Conservation (phyloP, 2,329 filamentous ascomycete genomes). For the Trichocomaceae sp. region DNA sequence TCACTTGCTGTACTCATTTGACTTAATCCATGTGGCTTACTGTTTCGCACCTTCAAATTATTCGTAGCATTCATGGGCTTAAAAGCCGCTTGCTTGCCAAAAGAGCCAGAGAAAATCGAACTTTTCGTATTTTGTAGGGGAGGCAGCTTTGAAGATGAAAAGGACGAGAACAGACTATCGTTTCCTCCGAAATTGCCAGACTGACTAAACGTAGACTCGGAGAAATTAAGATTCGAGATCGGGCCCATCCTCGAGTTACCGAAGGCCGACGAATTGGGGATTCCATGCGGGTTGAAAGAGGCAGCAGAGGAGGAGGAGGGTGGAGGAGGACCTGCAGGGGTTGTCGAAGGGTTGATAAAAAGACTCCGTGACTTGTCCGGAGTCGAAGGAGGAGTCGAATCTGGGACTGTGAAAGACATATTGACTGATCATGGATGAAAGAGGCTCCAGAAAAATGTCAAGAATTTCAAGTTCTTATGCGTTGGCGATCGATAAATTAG, state of each 20-base stretch:
- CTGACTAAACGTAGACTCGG: conserved; percentile 33
- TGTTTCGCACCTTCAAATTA: conserved; percentile 11
- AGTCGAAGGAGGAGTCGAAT: conserved; percentile 34
- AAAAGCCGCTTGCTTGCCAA: conserved; percentile 24
- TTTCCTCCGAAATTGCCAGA: conserved; percentile 30
- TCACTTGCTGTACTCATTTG: conserved; percentile 13
- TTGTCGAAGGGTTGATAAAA: conserved; percentile 46
- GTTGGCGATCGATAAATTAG: neutral
- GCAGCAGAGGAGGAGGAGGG: conserved; percentile 32
- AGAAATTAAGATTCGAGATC: conserved; percentile 29
- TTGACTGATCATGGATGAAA: neutral
- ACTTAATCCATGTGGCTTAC: conserved; percentile 12
- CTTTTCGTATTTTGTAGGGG: conserved; percentile 24
- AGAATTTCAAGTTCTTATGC: neutral
- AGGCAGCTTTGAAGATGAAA: conserved; percentile 29
- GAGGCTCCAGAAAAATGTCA: neutral
- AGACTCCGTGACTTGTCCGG: conserved; percentile 33
- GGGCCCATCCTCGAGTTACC: conserved; percentile 45
- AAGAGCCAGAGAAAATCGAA: conserved; percentile 18
- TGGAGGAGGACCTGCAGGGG: conserved; percentile 52
- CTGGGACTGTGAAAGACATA: conserved; percentile 33
- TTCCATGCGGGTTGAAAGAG: conserved; percentile 53
- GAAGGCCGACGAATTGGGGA: conserved; percentile 47
- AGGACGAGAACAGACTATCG: conserved; percentile 33
- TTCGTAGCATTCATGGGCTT: conserved; percentile 21